A percentile compares a stretch with the other conserved stretches of the same genome.
Conservation (phyloP, 768 basidiomycete genomes). For the Scleroderma bovista region DNA sequence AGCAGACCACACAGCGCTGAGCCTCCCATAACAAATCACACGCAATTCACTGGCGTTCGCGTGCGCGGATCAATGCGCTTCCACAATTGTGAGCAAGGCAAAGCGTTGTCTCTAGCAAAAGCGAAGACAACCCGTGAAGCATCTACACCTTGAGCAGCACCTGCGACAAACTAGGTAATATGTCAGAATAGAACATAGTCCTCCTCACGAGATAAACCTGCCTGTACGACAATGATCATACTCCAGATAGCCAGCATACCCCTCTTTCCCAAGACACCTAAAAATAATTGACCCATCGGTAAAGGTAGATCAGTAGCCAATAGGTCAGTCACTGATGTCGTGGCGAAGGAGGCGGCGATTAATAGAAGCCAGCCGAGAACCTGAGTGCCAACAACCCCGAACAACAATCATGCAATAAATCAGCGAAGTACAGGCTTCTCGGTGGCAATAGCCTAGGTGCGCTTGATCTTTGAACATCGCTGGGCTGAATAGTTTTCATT, state of each 20-base stretch:
- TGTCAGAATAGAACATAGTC: neutral
- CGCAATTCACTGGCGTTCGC: slow-evolving; percentile 69
- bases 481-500: too few species aligned
- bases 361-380: slow-evolving; percentile 60
- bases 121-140: slow-evolving; percentile 74
- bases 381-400: slow-evolving; percentile 56
- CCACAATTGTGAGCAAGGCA: slow-evolving; percentile 70
- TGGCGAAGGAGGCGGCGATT: slow-evolving; percentile 63
- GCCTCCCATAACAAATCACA: slow-evolving; percentile 62
- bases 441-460: too few species aligned
- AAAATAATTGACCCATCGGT: slow-evolving; percentile 69
- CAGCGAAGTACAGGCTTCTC: too few species aligned
- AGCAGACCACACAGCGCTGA: slow-evolving; percentile 56
- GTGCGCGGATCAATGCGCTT: slow-evolving; percentile 54
- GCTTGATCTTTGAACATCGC: too few species aligned
- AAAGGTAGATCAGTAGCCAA: slow-evolving; percentile 48
- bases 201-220: slow-evolving; percentile 11
- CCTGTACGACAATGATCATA: slow-evolving; percentile 61
- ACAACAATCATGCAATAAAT: too few species aligned
- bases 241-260: slow-evolving; percentile 74
- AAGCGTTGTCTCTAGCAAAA: slow-evolving; percentile 67
- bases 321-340: slow-evolving; percentile 46
- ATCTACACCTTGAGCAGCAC: slow-evolving; percentile 70
- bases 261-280: slow-evolving; percentile 56
- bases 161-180: slow-evolving; percentile 53